These are phyloP conservation scores for Lyophyllum decastes DNA, from an alignment of 768 basidiomycete genomes.

Conservation along the genomic window DNA sequence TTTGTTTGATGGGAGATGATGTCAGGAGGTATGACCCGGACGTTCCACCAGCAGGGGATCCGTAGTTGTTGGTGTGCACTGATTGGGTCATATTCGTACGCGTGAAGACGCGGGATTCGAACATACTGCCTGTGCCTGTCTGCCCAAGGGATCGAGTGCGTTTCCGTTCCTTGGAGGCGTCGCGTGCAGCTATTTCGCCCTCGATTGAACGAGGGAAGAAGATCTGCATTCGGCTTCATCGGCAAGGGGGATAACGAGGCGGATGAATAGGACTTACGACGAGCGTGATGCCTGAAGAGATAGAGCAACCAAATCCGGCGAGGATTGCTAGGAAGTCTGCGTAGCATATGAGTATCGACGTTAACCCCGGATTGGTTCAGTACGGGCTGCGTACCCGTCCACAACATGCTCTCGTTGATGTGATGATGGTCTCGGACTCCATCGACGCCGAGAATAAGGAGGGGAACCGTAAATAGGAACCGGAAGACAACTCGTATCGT, in stretches of 20 bases:
- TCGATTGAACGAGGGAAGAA: conserved; percentile 84
- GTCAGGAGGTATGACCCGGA: conserved; percentile 34
- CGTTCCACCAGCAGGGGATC: conserved; percentile 5
- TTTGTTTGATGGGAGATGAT: conserved; percentile 32
- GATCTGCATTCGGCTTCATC: conserved; percentile 46
- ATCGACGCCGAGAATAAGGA: conserved; percentile 68
- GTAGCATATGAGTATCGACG: conserved; percentile 1
- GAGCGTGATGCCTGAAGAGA: conserved; percentile 76
- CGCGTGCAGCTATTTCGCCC: conserved; percentile 57
- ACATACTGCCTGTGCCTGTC: conserved; percentile 16
- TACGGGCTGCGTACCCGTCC: conserved; percentile 40
- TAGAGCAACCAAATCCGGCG: conserved; percentile 56
- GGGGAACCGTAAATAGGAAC: conserved; percentile 66
- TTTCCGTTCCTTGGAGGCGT: conserved; percentile 44
- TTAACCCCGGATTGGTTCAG: not conserved
- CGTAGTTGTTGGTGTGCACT: conserved; percentile 7
- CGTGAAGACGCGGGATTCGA: conserved; percentile 22
- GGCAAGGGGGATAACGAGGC: not conserved
- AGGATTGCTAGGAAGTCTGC: conserved; percentile 62
- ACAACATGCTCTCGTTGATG: conserved; percentile 62
- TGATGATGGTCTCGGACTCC: conserved; percentile 63
- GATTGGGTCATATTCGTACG: conserved; percentile 20
- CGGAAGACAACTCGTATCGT: conserved; percentile 73
- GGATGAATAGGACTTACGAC: conserved; percentile 44
- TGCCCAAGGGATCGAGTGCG: conserved; percentile 31